Evolutionary conservation across 306 rosid genomes (phyloP), one percentile per base, ranked within the genome.

Genomic region (Lotus japonicus): DNA sequence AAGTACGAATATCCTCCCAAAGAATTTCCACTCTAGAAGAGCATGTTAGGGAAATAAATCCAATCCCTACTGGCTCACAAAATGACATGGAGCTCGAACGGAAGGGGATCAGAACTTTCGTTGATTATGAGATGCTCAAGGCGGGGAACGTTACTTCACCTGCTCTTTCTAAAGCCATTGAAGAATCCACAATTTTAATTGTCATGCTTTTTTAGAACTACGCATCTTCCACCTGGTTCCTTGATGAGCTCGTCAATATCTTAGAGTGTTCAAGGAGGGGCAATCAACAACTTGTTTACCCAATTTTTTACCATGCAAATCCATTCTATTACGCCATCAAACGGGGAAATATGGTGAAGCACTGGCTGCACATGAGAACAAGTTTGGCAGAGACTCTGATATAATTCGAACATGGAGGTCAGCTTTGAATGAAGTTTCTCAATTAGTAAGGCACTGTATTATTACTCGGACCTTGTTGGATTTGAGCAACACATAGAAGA

Each of bases 171-270:
- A 10, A 56, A 9, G 57, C 74, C 44, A 70, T 70, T 15, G 46
- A 57, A 56, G 35, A 44, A 3, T 70, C 74, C 0, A 43, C 7
- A 28, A 7, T 70, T 33, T 70, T 38, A 1, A 7, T 70, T 4
- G n/a, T 70, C 44, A 48, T 70, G 10, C 41, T 57, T 23, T 70
- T 66, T 0, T 13, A 44, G 42, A 57, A 58, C 9, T 58, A 58
- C 35, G 67, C 68, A 17, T 6, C 11, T n/a, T 71, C 76, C 38
- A 17, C 23, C 0, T 46, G 76, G 68, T 71, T 68, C 9, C 59
- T 71, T 0, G 59, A 35, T 58, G 68, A 58, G 46, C 76, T 71
- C 19, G 59, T 12, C 5, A 17, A 17, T 41, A 71, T 71, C 50
- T 2, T 45, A 0, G 8, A 58, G 2, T 36, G 49, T 2, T 0